Conservation (phyloP, 1,284 basidiomycete species). For the Phlebopus sp. region DNA sequence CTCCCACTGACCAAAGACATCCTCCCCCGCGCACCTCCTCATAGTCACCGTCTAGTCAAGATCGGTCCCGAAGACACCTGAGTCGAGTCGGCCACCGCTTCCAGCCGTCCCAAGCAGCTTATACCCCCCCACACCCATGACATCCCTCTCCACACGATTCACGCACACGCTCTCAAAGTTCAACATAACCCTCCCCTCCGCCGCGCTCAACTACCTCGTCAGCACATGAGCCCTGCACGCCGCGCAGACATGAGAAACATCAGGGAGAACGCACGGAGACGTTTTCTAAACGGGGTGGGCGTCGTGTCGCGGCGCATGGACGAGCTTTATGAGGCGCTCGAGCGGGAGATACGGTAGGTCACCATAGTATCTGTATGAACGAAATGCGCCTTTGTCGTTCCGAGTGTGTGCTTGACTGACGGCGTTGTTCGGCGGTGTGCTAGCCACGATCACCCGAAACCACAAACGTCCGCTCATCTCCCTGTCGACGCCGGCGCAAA, state of each 20-base stretch:
- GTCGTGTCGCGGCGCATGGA: constrained; percentile 7
- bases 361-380: too few species aligned
- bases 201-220: constrained; percentile 10
- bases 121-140: background rate
- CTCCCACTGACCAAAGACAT: too few species aligned
- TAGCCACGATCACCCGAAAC: background rate
- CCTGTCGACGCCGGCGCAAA: background rate
- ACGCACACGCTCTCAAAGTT: constrained; percentile 3
- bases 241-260: too few species aligned
- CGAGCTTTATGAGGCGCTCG: constrained; percentile 6
- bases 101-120: too few species aligned
- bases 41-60: too few species aligned
- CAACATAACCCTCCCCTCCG: constrained; percentile 8
- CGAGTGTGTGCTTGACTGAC: too few species aligned
- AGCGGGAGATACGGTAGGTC: background rate
- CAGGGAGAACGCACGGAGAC: constrained; percentile 8
- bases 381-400: too few species aligned
- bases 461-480: background rate
- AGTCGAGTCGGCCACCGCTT: too few species aligned
- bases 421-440: too few species aligned
- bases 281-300: constrained; percentile 10
- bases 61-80: too few species aligned
- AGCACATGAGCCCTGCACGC: constrained; percentile 6
- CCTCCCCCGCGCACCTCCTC: too few species aligned
- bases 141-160: constrained; percentile 5